Conservation (phyloP, 306 rosid species). For the Lathyrus sativus region DNA sequence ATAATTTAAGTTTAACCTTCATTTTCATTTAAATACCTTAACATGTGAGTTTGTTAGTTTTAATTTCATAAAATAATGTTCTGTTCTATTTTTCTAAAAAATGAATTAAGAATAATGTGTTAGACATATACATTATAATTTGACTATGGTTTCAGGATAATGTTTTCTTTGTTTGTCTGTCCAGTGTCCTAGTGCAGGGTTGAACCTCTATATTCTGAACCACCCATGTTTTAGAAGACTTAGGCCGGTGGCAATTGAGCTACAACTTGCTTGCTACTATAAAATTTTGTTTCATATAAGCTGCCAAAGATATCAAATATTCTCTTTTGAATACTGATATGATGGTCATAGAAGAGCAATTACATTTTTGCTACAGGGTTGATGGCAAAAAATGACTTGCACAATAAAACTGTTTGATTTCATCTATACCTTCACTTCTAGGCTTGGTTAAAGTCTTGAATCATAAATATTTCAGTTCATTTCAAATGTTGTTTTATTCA, state of each 20-base stretch:
- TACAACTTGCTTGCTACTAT: slow-evolving; percentile 15
- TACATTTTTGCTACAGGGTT: background rate
- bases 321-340: background rate
- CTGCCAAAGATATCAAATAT: background rate
- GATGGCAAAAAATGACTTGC: background rate
- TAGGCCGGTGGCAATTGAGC: background rate
- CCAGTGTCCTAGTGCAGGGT: background rate
- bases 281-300: slow-evolving; percentile 25
- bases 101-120: background rate
- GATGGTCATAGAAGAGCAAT: background rate
- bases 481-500: slow-evolving; percentile 5
- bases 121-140: slow-evolving; percentile 10
- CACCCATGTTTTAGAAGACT: slow-evolving; percentile 2
- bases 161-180: background rate
- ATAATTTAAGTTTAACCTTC: background rate
- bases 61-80: background rate
- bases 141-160: slow-evolving; percentile 7
- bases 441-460: background rate
- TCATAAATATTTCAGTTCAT: slow-evolving; percentile 6
- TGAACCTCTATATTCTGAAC: slow-evolving; percentile 1
- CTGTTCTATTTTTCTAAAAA: background rate
- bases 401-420: background rate
- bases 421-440: background rate
- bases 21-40: background rate
- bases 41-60: slow-evolving; percentile 15